Evolutionary conservation across 495 filamentous ascomycete genomes (phyloP).

Genomic region (Aspergillus nanangensis): DNA sequence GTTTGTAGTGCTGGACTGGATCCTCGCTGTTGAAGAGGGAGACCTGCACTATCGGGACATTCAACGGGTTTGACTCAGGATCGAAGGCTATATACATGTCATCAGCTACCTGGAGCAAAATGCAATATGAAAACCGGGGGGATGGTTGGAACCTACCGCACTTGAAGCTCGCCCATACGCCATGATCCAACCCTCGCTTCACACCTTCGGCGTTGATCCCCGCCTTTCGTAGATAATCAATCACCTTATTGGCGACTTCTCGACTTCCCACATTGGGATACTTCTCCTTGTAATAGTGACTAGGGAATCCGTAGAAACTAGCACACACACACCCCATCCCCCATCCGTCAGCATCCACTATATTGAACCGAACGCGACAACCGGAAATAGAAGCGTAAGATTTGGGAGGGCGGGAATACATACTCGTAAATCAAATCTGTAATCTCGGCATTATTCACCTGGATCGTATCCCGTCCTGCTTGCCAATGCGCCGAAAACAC

Average conservation of each 20-base stretch:
- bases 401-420: conserved; percentile 20
- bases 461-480: conserved; percentile 49
- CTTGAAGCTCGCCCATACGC: conserved; percentile 72
- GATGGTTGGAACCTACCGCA: conserved; percentile 37
- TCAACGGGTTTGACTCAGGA: conserved; percentile 68
- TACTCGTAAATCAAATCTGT: conserved; percentile 81
- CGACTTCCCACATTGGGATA: conserved; percentile 67
- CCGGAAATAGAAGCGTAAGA: conserved; percentile 1
- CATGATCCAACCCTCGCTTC: conserved; percentile 73
- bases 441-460: conserved; percentile 67
- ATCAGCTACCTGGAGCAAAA: conserved; percentile 4
- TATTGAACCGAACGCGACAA: not conserved
- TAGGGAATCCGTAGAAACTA: conserved; percentile 77
- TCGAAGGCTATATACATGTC: conserved; percentile 51
- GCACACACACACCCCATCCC: not conserved
- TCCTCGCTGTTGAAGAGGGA: conserved; percentile 69
- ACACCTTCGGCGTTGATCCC: conserved; percentile 63
- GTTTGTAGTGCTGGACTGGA: conserved; percentile 61
- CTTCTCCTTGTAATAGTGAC: conserved; percentile 53
- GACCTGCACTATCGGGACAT: conserved; percentile 77
- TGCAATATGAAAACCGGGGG: conserved; percentile 10
- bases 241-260: conserved; percentile 61
- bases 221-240: conserved; percentile 51
- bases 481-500: conserved; percentile 92
- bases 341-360: not conserved